Conservation (phyloP, 768 basidiomycete species). For the Dacryopinax spathularia region DNA sequence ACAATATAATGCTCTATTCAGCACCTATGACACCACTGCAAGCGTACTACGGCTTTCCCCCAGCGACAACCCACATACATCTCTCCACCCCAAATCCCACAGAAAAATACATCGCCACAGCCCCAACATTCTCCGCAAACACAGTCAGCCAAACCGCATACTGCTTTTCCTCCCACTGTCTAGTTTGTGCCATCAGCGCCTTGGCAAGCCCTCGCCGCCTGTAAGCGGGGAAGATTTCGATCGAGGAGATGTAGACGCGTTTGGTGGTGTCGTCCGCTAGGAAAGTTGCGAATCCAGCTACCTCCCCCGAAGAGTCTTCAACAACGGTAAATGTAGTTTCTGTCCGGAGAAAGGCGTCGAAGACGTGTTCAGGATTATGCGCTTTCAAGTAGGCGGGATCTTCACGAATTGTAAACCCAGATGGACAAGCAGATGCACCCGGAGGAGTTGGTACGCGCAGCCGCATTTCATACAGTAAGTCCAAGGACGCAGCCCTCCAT, state of each 20-base stretch:
- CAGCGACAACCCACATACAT: not conserved
- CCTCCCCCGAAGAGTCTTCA: not conserved
- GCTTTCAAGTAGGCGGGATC: not conserved
- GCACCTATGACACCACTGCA: too few relatives aligned
- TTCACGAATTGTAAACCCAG: not conserved
- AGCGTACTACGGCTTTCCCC: not conserved
- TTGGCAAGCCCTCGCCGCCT: not conserved
- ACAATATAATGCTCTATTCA: too few relatives aligned
- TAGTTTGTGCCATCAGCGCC: not conserved
- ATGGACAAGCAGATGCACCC: not conserved
- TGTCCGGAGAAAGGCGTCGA: not conserved
- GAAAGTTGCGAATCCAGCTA: not conserved
- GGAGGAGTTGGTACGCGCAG: not conserved
- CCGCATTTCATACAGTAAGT: not conserved
- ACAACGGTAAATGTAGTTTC: not conserved
- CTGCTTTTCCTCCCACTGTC: not conserved
- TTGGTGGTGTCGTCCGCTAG: not conserved
- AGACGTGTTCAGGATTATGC: not conserved
- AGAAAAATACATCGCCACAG: not conserved
- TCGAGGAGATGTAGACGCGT: not conserved
- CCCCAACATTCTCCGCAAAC: not conserved
- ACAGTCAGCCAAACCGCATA: not conserved
- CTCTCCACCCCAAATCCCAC: not conserved
- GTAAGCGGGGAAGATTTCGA: not conserved
- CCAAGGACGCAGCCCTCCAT: not conserved